A percentile compares a stretch with the other conserved stretches of the same genome.
These are phyloP conservation scores for Polysphondylium violaceum DNA, from an alignment of 78 protist genomes.

Conservation along the genomic window DNA sequence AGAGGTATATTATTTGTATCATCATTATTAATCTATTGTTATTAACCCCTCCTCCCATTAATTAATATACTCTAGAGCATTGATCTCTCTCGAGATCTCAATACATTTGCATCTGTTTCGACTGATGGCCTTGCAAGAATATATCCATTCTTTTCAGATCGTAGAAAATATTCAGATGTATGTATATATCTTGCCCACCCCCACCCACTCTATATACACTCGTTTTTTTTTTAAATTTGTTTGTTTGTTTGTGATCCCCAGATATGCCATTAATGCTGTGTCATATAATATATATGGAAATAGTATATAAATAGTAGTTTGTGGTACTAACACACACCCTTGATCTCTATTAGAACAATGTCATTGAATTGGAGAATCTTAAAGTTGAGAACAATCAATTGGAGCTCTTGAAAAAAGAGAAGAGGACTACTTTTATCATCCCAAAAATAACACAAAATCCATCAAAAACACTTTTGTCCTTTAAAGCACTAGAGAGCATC, in stretches of 20 bases:
- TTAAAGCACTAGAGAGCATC: not conserved
- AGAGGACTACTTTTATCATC: too few species aligned
- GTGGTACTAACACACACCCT: too few species aligned
- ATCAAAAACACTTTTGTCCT: not conserved
- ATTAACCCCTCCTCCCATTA: not conserved
- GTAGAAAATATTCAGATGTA: constrained; percentile 5
- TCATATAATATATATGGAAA: not conserved
- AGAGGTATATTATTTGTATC: not conserved
- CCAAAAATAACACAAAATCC: not conserved
- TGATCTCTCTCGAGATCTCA: constrained; percentile 9
- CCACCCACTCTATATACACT: too few species aligned
- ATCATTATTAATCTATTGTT: not conserved
- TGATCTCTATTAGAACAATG: too few species aligned
- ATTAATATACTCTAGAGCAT: constrained; percentile 6
- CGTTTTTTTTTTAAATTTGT: too few species aligned
- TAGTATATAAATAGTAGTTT: not conserved
- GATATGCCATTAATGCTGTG: too few species aligned
- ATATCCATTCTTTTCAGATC: not conserved
- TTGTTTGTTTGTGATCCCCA: too few species aligned
- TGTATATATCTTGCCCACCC: too few species aligned
- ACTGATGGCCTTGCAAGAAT: not conserved
- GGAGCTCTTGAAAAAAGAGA: not conserved
- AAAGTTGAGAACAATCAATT: not conserved
- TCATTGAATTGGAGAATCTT: not conserved
- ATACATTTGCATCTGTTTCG: not conserved